Evolutionary conservation across 345 rosid genomes (phyloP), one percentile per base, ranked within the genome.

Genomic region (Dimocarpus longan): DNA sequence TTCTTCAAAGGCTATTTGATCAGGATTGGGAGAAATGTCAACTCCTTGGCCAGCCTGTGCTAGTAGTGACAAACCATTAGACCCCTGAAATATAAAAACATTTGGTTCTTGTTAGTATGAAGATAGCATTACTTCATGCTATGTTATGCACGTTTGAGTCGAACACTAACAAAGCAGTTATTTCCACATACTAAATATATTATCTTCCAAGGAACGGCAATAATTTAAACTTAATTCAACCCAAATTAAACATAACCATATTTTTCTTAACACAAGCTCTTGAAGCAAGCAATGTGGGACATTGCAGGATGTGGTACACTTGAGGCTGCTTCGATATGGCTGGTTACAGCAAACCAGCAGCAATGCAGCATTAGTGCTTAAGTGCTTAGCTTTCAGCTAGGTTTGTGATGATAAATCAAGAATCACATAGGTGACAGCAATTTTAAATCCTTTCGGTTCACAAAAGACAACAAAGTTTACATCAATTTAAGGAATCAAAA

Each of bases 1-100:
- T 73, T 88, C 86, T 79, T 88, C 93, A 21, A 87, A 76, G 22
- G 84, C 87, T 69, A 78, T 52, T 75, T 84, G 85, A 71, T 88
- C 87, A 54, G 83, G 75, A 46, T 82, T 77, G 37, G 44, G 77
- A 68, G 86, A 82, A 77, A 81, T 10, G 46, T 86, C 81, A 66
- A 64, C 73, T 64, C 80, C 86, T 59, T 74, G 73, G 76, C 80
- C 80, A 59, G 76, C 78, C 32, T 82, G 72, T 57, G 86, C 74
- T 15, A 74, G 54, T 8, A 82, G 66, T 9, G 77, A 77, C 68
- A 82, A 80, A n/a, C 84, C 82, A 10, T 70, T 84, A 59, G 83
- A 74, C 26, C 78, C 85, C 88, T 87, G 59, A 42, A 68, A 70
- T 24, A 8, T 19, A 78, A 10, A 52, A 19, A 43, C 10, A 60